A percentile compares a stretch with the other conserved stretches of the same genome.
Conservation (phyloP, 345 rosid species). For the Salix koriyanagi region DNA sequence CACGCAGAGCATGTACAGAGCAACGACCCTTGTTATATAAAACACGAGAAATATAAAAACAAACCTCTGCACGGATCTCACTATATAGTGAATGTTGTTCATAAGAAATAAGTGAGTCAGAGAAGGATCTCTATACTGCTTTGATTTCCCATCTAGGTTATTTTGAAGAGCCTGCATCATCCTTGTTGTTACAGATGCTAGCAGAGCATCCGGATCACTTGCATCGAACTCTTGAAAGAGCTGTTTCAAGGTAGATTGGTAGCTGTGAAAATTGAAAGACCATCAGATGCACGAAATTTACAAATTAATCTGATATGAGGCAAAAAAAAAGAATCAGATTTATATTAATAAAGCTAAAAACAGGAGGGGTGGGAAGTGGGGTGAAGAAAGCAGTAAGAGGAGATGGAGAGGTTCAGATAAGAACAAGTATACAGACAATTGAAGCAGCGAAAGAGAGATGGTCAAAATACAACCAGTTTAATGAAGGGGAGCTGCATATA, state of each 20-base stretch:
- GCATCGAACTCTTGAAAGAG: constrained; percentile 75
- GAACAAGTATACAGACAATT: no score
- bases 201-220: constrained; percentile 54
- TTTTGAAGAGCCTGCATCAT: constrained; percentile 87
- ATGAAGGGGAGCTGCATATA: no score
- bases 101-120: constrained; percentile 88
- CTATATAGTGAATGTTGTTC: constrained; percentile 96
- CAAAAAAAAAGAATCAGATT: no score
- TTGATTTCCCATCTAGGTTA: constrained; percentile 92
- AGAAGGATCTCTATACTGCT: constrained; percentile 89
- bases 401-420: no score
- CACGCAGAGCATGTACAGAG: not conserved
- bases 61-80: constrained; percentile 91
- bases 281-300: constrained; percentile 5
- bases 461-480: no score
- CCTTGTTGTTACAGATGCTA: constrained; percentile 64
- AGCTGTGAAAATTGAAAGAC: constrained; percentile 42
- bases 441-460: no score
- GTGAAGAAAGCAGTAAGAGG: no score
- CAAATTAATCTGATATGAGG: not conserved
- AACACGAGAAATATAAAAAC: constrained; percentile 17
- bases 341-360: no score
- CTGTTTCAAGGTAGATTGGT: constrained; percentile 72
- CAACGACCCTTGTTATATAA: not conserved
- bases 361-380: no score